phyloP scores from a whole-genome alignment of 2,329 filamentous ascomycete species.

The Zarea fungicola region DNA sequence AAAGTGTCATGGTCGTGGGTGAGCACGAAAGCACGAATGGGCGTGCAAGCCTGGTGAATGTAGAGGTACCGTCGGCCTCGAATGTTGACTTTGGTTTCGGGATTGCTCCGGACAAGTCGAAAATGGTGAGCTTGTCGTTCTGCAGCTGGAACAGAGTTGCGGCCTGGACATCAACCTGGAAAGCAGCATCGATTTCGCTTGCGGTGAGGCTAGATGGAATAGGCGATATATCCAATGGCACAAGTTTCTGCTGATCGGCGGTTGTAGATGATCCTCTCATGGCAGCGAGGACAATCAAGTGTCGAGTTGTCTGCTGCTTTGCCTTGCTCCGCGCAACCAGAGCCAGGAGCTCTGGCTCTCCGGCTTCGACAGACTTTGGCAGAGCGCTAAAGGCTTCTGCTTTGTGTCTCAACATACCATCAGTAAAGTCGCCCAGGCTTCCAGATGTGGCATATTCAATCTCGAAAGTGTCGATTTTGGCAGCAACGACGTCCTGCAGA shows the following conservation, averaged over 20 bases:
- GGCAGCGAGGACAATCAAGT: slow-evolving; percentile 30
- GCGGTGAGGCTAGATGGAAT: slow-evolving; percentile 23
- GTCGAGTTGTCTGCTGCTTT: slow-evolving; percentile 24
- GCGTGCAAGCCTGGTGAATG: slow-evolving; percentile 62
- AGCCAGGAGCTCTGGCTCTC: slow-evolving; percentile 47
- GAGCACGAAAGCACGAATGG: slow-evolving; percentile 62
- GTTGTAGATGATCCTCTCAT: slow-evolving; percentile 21
- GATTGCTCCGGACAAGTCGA: slow-evolving; percentile 57
- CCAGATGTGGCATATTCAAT: slow-evolving; percentile 47
- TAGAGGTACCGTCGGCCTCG: slow-evolving; percentile 46
- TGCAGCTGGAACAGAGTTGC: slow-evolving; percentile 59
- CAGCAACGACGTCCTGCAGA: slow-evolving; percentile 31
- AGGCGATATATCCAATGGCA: slow-evolving; percentile 36
- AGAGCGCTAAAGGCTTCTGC: slow-evolving; percentile 48
- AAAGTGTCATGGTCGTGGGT: slow-evolving; percentile 50
- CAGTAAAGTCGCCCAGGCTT: slow-evolving; percentile 42
- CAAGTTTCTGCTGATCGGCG: slow-evolving; percentile 30
- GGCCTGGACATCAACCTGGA: slow-evolving; percentile 56
- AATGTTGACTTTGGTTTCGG: slow-evolving; percentile 56
- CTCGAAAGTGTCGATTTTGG: slow-evolving; percentile 31
- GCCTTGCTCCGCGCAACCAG: slow-evolving; percentile 40
- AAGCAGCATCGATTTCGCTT: slow-evolving; percentile 26
- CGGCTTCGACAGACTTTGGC: slow-evolving; percentile 38
- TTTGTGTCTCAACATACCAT: slow-evolving; percentile 51
- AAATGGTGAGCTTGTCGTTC: slow-evolving; percentile 50